Evolutionary conservation across 176 grass and related monocot species (phyloP).

Genomic region (Guadua angustifolia): DNA sequence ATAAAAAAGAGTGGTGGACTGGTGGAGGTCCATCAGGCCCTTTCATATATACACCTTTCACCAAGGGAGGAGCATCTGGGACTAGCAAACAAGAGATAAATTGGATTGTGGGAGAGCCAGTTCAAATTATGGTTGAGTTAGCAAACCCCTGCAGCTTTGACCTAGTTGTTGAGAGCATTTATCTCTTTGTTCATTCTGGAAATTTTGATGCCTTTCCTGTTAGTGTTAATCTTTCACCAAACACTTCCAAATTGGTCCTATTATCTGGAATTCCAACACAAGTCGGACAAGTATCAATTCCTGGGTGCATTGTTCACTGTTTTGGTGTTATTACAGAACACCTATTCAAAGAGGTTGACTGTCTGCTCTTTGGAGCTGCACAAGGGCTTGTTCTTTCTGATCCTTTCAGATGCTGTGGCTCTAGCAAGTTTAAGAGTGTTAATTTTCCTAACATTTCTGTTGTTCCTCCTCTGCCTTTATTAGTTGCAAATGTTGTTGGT

Average conservation of each 20-base stretch:
- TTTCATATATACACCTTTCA: conserved; percentile 99
- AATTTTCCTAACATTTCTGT: conserved; percentile 77
- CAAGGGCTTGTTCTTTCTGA: conserved; percentile 99
- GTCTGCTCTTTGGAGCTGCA: conserved; percentile 87
- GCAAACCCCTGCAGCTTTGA: conserved; percentile 99
- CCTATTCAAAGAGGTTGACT: conserved; percentile 95
- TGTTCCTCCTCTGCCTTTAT: conserved; percentile 77
- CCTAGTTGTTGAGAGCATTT: conserved; percentile 90
- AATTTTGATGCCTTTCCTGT: conserved; percentile 99
- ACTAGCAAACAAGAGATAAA: conserved; percentile 75
- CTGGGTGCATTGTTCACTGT: conserved; percentile 97
- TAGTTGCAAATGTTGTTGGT: conserved; percentile 89
- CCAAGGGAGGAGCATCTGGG: conserved; percentile 60
- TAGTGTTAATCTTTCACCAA: conserved; percentile 82
- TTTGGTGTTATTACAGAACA: conserved; percentile 99
- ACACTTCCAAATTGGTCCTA: conserved; percentile 88
- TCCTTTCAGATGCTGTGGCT: conserved; percentile 98
- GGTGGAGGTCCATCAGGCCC: conserved; percentile 87
- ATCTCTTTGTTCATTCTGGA: conserved; percentile 94
- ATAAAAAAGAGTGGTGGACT: conserved; percentile 98
- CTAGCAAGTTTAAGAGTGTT: conserved; percentile 82
- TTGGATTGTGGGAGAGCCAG: conserved; percentile 96
- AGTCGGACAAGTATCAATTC: conserved; percentile 81
- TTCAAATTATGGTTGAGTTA: conserved; percentile 98
- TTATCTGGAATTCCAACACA: conserved; percentile 95